These are phyloP conservation scores for Aspergillus ruber DNA, from an alignment of 2,329 filamentous ascomycete species.

Conservation along the genomic window DNA sequence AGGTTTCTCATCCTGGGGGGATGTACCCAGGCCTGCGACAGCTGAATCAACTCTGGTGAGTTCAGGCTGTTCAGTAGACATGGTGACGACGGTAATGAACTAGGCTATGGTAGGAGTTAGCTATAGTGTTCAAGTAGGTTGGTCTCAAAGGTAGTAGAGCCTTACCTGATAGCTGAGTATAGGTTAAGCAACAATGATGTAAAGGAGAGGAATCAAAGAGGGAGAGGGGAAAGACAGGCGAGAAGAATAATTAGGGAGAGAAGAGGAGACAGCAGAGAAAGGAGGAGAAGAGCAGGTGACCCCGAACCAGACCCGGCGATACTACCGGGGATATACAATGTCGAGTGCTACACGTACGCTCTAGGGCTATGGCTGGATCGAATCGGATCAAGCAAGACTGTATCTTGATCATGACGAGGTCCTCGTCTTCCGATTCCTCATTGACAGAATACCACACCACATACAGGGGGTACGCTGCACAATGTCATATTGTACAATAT, in stretches of 20 bases:
- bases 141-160: conserved; percentile 6
- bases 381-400: too few species aligned
- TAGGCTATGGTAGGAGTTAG: background rate
- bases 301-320: background rate
- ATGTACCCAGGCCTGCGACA: conserved; percentile 68
- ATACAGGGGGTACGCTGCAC: too few species aligned
- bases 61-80: conserved; percentile 48
- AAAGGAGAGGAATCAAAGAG: conserved; percentile 4
- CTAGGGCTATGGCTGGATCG: too few species aligned
- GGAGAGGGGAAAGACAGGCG: conserved; percentile 1
- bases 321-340: too few species aligned
- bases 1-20: conserved; percentile 56
- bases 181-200: conserved; percentile 3
- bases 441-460: too few species aligned
- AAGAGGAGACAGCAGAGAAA: conserved; percentile 6
- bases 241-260: conserved; percentile 3
- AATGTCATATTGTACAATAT: too few species aligned
- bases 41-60: conserved; percentile 89
- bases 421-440: too few species aligned
- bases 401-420: too few species aligned
- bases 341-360: too few species aligned
- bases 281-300: conserved; percentile 25
- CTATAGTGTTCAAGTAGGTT: background rate
- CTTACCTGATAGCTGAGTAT: conserved; percentile 5
- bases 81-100: conserved; percentile 20